These are phyloP conservation scores for Moringa oleifera DNA, from an alignment of 345 rosid genomes.

Conservation along the genomic window DNA sequence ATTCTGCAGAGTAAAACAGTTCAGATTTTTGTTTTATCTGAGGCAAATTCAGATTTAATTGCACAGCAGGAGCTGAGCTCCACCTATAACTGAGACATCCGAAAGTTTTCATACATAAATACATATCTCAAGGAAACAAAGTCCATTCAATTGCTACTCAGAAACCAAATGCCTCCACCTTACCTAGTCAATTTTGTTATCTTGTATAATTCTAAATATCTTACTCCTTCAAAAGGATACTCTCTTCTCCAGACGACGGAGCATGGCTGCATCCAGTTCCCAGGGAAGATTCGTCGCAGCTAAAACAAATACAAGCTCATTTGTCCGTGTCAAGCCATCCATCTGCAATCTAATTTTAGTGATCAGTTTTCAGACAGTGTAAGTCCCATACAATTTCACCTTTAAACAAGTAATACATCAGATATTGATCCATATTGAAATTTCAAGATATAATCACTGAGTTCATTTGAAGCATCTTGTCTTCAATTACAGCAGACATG, in stretches of 20 bases:
- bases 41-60: too few species aligned
- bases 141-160: background rate
- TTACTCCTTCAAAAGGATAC: conserved; percentile 54
- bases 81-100: too few species aligned
- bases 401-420: background rate
- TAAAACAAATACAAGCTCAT: conserved; percentile 92
- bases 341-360: conserved; percentile 49
- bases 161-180: background rate
- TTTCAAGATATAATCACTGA: background rate
- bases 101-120: too few species aligned
- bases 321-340: conserved; percentile 84
- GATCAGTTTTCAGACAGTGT: conserved; percentile 17
- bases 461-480: background rate
- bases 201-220: background rate
- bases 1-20: too few species aligned
- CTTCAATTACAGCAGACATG: background rate
- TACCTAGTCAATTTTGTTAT: background rate
- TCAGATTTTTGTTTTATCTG: too few species aligned
- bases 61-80: too few species aligned
- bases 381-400: background rate
- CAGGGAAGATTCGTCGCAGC: conserved; percentile 99
- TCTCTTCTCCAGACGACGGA: conserved; percentile 91
- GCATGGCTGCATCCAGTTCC: conserved; percentile 99
- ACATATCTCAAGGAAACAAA: too few species aligned
- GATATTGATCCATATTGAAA: too few species aligned